Evolutionary conservation across 2,329 filamentous ascomycete species (phyloP), one percentile per base, ranked within the genome.

Genomic region (Cercospora sp.): DNA sequence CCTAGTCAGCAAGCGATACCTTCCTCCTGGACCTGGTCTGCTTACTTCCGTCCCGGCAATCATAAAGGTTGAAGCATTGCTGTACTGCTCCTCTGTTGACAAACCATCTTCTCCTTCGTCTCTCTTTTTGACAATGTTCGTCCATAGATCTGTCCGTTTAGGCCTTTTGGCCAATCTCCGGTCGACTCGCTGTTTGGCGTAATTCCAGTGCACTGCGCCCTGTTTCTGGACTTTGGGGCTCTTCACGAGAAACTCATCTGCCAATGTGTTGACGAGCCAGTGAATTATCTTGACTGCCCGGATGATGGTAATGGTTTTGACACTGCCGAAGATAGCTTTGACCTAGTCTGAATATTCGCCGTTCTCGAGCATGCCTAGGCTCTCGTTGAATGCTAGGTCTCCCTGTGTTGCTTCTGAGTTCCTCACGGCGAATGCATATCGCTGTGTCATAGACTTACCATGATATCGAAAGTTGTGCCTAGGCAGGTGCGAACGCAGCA

Each of bases 61-160:
- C 70, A 81, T 79, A 36, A 81, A 72, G 4, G 77, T 65, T 1
- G 68, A 65, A 4, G 73, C 74, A 30, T 73, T 80, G 77, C n/a
- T 36, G 28, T 77, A 71, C 40, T 80, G 75, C 64, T 81, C 79
- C 0, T 65, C 77, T 9, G 73, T 30, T 2, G 63, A 65, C 55
- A 76, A 57, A 16, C 68, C 65, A 10, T 51, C 45, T 20, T 26
- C 26, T 30, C 20, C 28, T 16, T 53, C 58, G 7, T 65, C 66
- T 16, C 20, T 40, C 40, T 70, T 70, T n/a, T 64, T 68, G 30
- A 74, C 28, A 53, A 75, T 68, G 36, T 69, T 70, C 2, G 68
- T 71, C 75, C 75, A 77, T 10, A 77, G 60, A 59, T 77, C 75
- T 3, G 72, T 66, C 1, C 66, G 69, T 8, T 72, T 69, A 0